Conservation (phyloP, 176 grass and related monocot genomes). For the Calamus simplicifolius region DNA sequence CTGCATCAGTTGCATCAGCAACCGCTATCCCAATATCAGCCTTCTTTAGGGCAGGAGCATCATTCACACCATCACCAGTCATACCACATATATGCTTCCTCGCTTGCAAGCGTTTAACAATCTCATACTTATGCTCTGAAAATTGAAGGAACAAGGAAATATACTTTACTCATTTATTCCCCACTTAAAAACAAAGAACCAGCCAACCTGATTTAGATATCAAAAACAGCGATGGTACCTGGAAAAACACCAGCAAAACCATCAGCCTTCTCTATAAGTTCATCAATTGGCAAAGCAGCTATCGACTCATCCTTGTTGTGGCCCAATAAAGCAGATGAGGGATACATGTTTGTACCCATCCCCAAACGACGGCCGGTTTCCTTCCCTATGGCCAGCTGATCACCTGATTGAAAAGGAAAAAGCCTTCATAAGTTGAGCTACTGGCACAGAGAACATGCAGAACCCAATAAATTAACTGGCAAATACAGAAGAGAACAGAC, state of each 20-base stretch:
- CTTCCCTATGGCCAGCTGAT: constrained; percentile 69
- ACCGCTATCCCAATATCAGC: constrained; percentile 84
- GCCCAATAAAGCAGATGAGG: constrained; percentile 66
- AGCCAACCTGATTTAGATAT: neutral
- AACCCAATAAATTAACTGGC: too few relatives aligned
- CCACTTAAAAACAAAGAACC: neutral
- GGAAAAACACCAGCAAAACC: constrained; percentile 85
- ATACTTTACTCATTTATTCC: too few relatives aligned
- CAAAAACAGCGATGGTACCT: constrained; percentile 19
- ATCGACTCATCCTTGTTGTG: constrained; percentile 68
- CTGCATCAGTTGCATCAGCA: constrained; percentile 76
- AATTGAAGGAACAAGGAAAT: neutral
- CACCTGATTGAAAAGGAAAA: constrained; percentile 28
- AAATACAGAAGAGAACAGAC: too few relatives aligned
- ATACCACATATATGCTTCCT: constrained; percentile 81
- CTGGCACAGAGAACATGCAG: too few relatives aligned
- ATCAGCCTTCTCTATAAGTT: constrained; percentile 82
- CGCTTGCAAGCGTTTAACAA: constrained; percentile 72
- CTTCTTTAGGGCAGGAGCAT: constrained; percentile 78
- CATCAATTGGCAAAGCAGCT: constrained; percentile 64
- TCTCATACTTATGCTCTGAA: constrained; percentile 81
- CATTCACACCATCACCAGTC: constrained; percentile 84
- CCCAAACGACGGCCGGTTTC: constrained; percentile 65
- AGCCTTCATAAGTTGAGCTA: too few relatives aligned
- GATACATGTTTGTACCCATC: constrained; percentile 86